Base-by-base conservation (phyloP, 306 rosid species). In the Sphenostylis stenocarpa region DNA sequence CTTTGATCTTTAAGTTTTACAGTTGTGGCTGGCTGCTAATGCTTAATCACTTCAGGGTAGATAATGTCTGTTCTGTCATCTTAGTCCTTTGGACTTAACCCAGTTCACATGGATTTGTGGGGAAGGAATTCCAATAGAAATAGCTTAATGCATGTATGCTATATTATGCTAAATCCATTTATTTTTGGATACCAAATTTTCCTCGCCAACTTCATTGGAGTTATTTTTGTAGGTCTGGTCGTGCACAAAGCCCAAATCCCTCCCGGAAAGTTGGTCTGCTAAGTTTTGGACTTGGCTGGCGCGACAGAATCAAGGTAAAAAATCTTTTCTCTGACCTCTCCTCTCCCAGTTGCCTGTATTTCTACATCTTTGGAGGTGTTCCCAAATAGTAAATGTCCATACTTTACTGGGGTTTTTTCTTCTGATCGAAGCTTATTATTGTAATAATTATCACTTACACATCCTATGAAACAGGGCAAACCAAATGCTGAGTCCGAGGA, bases 221-320 rank as follows among this genome's bases (percentile, higher is more conserved):
- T 63, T 80, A 29, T 76, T 81, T 82, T 58, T 82, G 82, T 77
- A 88, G 98, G 88, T 43, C 85, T 47, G 61, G 48, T 55, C 74
- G 70, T 39, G 65, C 7, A 56, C 84, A 58, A 80, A 87, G 83
- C 49, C 72, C 89, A 16, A 76, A 39, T 83, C 28, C 86, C 49
- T 38, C 91, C 66, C 88, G 83, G 70, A 94, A 80, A 87, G 34
- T 64, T 16, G 75, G 96, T 45, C 85, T 94, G 78, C 84, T 90
- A 60, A 83, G 88, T 34, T 95, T 95, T 87, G 95, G 92, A 82
- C 87, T 90, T 41, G 96, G 98, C 49, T 95, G 97, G 97, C 97
- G 96, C 62, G 98, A 94, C 79, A 86, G 81, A 84, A 88, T 73
- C 85, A 92, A 88, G 98, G 98, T 95, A 80, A 85, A 80, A 85